Base-by-base conservation (phyloP, 495 filamentous ascomycete species). In the Apodospora peruviana region DNA sequence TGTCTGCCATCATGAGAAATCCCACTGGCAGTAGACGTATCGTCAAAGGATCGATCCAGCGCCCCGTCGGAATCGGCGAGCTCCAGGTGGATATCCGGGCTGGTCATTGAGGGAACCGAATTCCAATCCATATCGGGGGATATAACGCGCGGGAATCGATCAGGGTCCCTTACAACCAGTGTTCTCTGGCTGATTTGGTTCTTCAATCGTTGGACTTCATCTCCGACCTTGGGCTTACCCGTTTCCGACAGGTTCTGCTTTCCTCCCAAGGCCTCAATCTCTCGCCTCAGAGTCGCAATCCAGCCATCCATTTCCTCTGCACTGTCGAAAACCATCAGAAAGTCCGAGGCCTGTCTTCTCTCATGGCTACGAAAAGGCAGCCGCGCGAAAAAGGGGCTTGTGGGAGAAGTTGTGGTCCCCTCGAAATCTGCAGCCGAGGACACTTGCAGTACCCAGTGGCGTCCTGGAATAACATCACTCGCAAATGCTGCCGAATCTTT, bases 401-500 rank as follows among this genome's bases (percentile, higher is more conserved):
- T 62, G 41, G 73, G 65, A 4, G 82, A 74, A 2, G 68, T 61
- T 5, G 73, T 69, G n/a, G 65, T 62, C 18, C 76, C 76, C 23
- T 93, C 85, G 9, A 81, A 74, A 17, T 84, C 80, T 4, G 77
- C 78, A 17, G 78, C 75, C 41, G 91, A 85, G n/a, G 86, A 88
- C 12, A 97, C 79, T 57, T 96, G 93, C 43, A 98, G 59, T 2
- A 98, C 93, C 81, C 85, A 96, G 55, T 91, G 93, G 51, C 84
- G 85, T 20, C 93, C 93, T 0, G 91, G 90, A 52, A 98, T 93
- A 2, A 86, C 80, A 66, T 98, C 93, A 55, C 84, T 95, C 0
- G 87, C 93, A 71, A 95, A 98, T 17, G 93, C 93, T 11, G 90
- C 90, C 5, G 93, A 95, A 16, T 88, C 80, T 49, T 85, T 85